Conservation (phyloP, 164 flowering plant genomes). For the Santalum album region DNA sequence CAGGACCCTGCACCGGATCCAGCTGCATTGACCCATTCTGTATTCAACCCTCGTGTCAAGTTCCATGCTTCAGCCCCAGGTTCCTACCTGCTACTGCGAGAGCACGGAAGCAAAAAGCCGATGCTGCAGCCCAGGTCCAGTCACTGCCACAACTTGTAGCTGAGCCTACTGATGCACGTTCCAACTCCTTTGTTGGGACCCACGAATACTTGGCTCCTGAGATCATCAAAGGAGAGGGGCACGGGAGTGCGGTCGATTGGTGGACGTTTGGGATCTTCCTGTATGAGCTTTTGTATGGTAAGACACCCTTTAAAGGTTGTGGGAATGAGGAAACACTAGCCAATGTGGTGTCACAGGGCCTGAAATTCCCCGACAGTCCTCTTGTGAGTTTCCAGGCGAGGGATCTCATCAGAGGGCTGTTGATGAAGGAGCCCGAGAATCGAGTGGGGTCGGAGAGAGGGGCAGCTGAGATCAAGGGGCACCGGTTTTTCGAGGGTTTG, state of each 20-base stretch:
- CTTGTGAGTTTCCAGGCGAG: conserved; percentile 53
- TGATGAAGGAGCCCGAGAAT: conserved; percentile 55
- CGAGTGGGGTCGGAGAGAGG: conserved; percentile 51
- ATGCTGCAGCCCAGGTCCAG: conserved; percentile 17
- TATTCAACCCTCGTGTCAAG: conserved; percentile 44
- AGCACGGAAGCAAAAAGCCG: conserved; percentile 24
- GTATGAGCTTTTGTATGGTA: conserved; percentile 41
- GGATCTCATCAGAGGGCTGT: conserved; percentile 46
- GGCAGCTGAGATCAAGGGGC: conserved; percentile 62
- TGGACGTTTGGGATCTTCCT: conserved; percentile 52
- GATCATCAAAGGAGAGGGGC: conserved; percentile 53
- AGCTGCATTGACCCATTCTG: conserved; percentile 60
- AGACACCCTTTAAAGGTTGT: conserved; percentile 50
- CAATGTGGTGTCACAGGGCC: conserved; percentile 45
- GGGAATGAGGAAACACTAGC: conserved; percentile 56
- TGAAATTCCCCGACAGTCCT: conserved; percentile 49
- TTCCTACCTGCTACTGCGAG: conserved; percentile 27
- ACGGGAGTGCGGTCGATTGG: conserved; percentile 57
- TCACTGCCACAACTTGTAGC: conserved; percentile 47
- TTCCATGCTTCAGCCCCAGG: conserved; percentile 46
- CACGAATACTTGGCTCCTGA: conserved; percentile 48
- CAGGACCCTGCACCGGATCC: conserved; percentile 47
- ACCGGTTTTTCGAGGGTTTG: conserved; percentile 56
- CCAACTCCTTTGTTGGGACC: conserved; percentile 49
- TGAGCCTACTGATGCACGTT: conserved; percentile 45